These are phyloP conservation scores for Ophiorrhiza pumila DNA, from an alignment of 257 asterid genomes.

Conservation along the genomic window DNA sequence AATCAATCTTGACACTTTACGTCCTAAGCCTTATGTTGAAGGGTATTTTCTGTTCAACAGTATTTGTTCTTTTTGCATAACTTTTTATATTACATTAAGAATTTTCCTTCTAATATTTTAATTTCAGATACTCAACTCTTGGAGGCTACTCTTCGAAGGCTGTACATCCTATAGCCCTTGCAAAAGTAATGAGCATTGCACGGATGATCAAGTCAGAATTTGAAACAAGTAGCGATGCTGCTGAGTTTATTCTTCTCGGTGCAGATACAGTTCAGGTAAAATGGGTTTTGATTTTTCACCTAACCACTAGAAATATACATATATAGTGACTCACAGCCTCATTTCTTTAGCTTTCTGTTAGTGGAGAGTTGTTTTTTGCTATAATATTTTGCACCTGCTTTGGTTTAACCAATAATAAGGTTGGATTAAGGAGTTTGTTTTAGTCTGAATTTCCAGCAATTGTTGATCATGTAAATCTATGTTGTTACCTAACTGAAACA, in stretches of 20 bases:
- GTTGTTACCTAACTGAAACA: too few relatives aligned
- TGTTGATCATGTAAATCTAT: background rate
- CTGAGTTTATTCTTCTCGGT: slow-evolving; percentile 94
- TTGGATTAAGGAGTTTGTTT: background rate
- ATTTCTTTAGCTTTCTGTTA: background rate
- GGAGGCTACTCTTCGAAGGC: slow-evolving; percentile 97
- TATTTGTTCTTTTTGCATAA: background rate
- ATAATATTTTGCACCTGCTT: background rate
- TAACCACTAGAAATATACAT: background rate
- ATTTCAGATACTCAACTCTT: slow-evolving; percentile 79
- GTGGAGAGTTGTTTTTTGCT: background rate
- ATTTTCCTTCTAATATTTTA: slow-evolving; percentile 3
- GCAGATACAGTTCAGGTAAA: slow-evolving; percentile 94
- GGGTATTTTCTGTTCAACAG: slow-evolving; percentile 38
- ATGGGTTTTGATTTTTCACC: background rate
- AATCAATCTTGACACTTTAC: slow-evolving; percentile 72
- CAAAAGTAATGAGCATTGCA: slow-evolving; percentile 90
- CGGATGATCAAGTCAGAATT: slow-evolving; percentile 79
- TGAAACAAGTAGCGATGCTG: slow-evolving; percentile 90
- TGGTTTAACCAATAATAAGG: background rate
- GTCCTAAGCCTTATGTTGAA: slow-evolving; percentile 98
- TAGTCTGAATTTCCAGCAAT: background rate
- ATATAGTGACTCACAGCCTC: background rate
- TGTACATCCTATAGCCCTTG: slow-evolving; percentile 98
- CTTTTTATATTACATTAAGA: slow-evolving; percentile 7